Base-by-base conservation (phyloP, 768 basidiomycete genomes). In the Xerocomellus chrysenteron region DNA sequence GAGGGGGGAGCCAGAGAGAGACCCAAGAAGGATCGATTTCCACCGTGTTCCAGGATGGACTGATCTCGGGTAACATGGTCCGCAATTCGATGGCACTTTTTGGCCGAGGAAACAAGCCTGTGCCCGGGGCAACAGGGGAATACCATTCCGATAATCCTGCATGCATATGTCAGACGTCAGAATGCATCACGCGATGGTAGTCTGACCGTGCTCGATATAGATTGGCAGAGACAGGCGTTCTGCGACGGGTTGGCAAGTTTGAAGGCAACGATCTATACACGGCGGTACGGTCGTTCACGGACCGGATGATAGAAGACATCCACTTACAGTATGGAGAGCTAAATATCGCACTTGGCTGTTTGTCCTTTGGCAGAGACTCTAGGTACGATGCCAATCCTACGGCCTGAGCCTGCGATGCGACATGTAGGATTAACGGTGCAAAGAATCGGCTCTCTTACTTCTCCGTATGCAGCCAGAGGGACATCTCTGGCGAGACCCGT, bases 251-350 rank as follows among this genome's bases (percentile, higher is more conserved):
- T 79, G 75, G 2, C 86, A 74, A 0, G 92, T 94, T 68, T 94
- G 92, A 24, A 94, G 75, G 69, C 92, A 94, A n/a, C 92, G 88
- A 73, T 94, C 90, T 92, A 32, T 11, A 61, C 36, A 10, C 19
- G 26, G 24, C 14, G 3, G 21, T 28, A 41, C 10, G 7, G 21
- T 53, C 47, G 16, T 32, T 48, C 46, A 21, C 33, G 24, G 32
- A 33, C 16, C 19, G 35, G 36, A 49, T 17, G 21, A 52, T 21
- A 5, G 43, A 45, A 49, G n/a, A 32, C 39, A 46, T 11, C 30
- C 4, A 65, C 74, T 69, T 54, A 91, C 91, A 94, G 66, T 88
- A 92, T 9, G 91, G 91, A 11, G 91, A 93, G 12, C 89, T 91
- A 69, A 91, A 87, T 54, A 93, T 88, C 6, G 82, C 86, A 2